Percentiles rank a stretch among this genome's conserved stretches.
Evolutionary conservation across 345 rosid genomes (phyloP).

Genomic region (Syzygium jambos): DNA sequence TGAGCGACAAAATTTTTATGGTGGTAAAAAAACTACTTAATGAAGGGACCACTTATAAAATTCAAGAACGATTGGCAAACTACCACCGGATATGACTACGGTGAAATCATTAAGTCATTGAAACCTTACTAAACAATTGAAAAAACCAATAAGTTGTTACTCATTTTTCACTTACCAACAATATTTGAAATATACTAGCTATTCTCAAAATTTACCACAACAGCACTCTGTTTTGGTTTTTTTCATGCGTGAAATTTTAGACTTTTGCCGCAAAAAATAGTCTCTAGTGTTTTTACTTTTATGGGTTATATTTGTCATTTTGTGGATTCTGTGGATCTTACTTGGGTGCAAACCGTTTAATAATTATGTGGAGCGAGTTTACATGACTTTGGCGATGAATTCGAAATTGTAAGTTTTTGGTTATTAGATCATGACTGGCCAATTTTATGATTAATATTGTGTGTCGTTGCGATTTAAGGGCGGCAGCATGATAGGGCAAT

Average conservation of each 20-base stretch:
- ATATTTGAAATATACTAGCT: neutral
- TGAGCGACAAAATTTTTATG: neutral
- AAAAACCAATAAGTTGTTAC: neutral
- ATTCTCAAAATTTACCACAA: neutral
- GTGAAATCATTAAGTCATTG: neutral
- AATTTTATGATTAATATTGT: neutral
- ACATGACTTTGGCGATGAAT: neutral
- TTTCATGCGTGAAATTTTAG: neutral
- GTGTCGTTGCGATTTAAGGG: neutral
- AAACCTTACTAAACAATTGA: neutral
- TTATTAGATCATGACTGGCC: neutral
- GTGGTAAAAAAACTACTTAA: neutral
- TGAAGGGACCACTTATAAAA: neutral
- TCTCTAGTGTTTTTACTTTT: neutral
- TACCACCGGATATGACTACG: neutral
- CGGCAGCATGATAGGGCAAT: neutral
- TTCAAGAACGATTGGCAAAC: neutral
- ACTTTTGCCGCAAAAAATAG: neutral
- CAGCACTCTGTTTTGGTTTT: too few species aligned
- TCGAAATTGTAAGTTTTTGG: neutral
- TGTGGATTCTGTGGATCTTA: too few species aligned
- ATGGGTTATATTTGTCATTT: neutral
- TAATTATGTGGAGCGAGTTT: neutral
- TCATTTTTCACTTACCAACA: neutral
- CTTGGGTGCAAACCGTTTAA: neutral